Evolutionary conservation across 1,139 yeast species (phyloP), one percentile per base, ranked within the genome.

Genomic region (Suhomyces chickasaworum): DNA sequence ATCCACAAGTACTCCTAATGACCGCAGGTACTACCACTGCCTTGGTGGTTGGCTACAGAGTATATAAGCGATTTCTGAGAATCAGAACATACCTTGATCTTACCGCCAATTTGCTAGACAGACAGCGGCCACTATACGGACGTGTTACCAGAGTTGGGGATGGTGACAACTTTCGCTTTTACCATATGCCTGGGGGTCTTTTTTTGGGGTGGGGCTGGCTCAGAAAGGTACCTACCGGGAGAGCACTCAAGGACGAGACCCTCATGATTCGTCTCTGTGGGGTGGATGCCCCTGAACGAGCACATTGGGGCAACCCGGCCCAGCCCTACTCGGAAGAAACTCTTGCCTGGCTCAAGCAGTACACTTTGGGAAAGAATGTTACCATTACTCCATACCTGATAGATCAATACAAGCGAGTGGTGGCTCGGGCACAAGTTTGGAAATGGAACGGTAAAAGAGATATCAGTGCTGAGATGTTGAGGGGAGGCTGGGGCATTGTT

Each of bases 281-380:
- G 0, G 84, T 93, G n/a, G 99, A 93, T 72, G 99, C 99, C 0
- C 99, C 99, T 1, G 99, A 93, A 62, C 70, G 95, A 36, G 81
- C 96, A 1, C 98, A 93, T 70, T 93, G 89, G 68, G 99, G 99
- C 1, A 87, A 87, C 53, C 91, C 96, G 0, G 87, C 96, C 0
- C 99, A 93, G 61, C 95, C 95, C 0, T 86, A 69, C 60, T 81
- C 96, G 27, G 89, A 84, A 41, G 98, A 93, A 53, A 95, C 97
- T 0, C 66, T 91, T 48, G 59, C 60, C 4, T 93, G 97, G 97
- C 71, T 93, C 30, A 71, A 84, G 37, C 57, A 67, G 15, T 86
- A 80, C 55, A 60, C 91, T 0, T 60, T 84, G 42, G 93, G 95
- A 1, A 74, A 80, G 39, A 73, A 77, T 47, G 85, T 91, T 8